These are phyloP conservation scores for Ogataea philodendri DNA, from an alignment of 805 yeast species.

Conservation along the genomic window DNA sequence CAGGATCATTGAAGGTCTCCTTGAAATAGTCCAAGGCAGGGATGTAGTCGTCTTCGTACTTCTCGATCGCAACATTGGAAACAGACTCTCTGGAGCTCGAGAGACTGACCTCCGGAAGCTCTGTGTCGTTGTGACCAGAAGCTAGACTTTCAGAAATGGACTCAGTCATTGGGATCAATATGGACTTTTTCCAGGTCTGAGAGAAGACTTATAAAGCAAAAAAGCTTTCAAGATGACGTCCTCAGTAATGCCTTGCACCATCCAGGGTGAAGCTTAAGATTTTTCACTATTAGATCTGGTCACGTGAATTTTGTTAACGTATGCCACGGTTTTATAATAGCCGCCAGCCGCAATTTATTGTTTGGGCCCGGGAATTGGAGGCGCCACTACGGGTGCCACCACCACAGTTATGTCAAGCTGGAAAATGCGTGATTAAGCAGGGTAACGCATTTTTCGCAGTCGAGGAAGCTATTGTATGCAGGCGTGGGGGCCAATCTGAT, in stretches of 20 bases:
- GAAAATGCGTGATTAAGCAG: constrained; percentile 44
- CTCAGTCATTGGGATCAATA: constrained; percentile 1
- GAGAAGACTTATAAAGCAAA: constrained; percentile 1
- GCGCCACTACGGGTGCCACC: constrained; percentile 13
- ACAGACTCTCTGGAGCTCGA: constrained; percentile 2
- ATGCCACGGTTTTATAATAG: constrained; percentile 6
- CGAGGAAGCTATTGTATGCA: constrained; percentile 72
- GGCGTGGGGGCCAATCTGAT: constrained; percentile 87
- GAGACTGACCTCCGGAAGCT: not conserved
- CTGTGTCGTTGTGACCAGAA: too few species aligned
- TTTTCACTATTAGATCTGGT: constrained; percentile 14
- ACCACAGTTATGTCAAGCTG: constrained; percentile 10
- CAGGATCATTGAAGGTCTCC: constrained; percentile 38
- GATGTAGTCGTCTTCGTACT: constrained; percentile 28
- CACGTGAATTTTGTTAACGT: constrained; percentile 14
- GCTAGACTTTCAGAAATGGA: not conserved
- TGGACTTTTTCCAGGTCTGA: not conserved
- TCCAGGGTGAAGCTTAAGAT: not conserved
- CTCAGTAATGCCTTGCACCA: not conserved
- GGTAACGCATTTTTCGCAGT: constrained; percentile 49
- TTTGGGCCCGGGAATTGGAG: not conserved
- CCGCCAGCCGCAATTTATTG: constrained; percentile 9
- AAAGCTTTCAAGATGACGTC: not conserved
- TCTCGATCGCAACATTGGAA: constrained; percentile 10
- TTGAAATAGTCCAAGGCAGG: constrained; percentile 28